phyloP scores from a whole-genome alignment of 768 basidiomycete genomes.

The Suillus cothurnatus region DNA sequence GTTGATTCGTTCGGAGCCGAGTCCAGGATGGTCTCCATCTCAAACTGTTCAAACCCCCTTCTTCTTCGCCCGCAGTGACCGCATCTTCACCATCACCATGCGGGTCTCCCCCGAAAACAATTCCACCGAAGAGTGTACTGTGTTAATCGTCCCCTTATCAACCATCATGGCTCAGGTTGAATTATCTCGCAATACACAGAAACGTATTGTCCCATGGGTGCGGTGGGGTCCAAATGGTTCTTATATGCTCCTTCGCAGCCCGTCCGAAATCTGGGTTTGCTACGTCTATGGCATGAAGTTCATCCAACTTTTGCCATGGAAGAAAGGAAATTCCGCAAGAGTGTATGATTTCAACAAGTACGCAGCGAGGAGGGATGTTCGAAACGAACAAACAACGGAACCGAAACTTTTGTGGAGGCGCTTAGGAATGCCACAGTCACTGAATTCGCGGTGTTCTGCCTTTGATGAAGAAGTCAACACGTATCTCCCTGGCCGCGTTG shows the following conservation, averaged over 20 bases:
- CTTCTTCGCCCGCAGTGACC: slow-evolving; percentile 25
- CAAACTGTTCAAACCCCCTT: slow-evolving; percentile 20
- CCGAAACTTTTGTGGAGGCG: slow-evolving; percentile 19
- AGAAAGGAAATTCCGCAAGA: slow-evolving; percentile 19
- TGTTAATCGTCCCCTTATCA: slow-evolving; percentile 36
- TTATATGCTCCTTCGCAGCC: slow-evolving; percentile 29
- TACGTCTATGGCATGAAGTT: slow-evolving; percentile 38
- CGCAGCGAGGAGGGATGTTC: slow-evolving; percentile 19
- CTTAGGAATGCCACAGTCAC: slow-evolving; percentile 17
- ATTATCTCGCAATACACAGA: slow-evolving; percentile 9
- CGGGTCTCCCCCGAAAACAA: slow-evolving; percentile 13
- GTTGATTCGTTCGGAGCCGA: slow-evolving; percentile 36
- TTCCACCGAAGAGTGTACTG: slow-evolving; percentile 15
- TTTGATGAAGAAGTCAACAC: slow-evolving; percentile 31
- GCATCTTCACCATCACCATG: slow-evolving; percentile 35
- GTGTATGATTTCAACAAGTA: slow-evolving; percentile 38
- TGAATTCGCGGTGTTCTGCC: slow-evolving; percentile 12
- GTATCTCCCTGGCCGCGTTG: slow-evolving; percentile 31
- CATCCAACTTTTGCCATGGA: slow-evolving; percentile 28
- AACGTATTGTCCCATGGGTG: slow-evolving; percentile 25
- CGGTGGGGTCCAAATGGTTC: slow-evolving; percentile 35
- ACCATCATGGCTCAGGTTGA: slow-evolving; percentile 29
- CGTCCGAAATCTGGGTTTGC: slow-evolving; percentile 38
- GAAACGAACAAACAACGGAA: slow-evolving; percentile 7
- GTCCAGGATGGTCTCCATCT: slow-evolving; percentile 28